Percentiles rank a stretch among this genome's conserved stretches.
Conservation (phyloP, 1,139 yeast species). For the Candida sanyaensis region DNA sequence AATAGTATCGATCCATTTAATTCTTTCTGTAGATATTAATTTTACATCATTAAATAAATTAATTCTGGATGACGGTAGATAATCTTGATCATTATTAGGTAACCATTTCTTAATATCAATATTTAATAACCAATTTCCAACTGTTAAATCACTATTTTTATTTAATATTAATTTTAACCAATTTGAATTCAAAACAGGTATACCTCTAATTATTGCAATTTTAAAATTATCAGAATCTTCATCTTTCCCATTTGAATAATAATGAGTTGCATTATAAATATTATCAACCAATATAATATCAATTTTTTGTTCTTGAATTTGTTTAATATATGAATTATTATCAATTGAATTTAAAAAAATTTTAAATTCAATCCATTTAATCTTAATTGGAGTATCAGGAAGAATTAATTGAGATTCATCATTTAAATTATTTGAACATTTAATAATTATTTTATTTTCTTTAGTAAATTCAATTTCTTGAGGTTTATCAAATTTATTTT, state of each 20-base stretch:
- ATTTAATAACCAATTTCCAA: slow-evolving; percentile 24
- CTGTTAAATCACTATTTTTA: slow-evolving; percentile 14
- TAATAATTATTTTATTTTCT: slow-evolving; percentile 18
- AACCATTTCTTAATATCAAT: slow-evolving; percentile 17
- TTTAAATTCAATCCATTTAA: slow-evolving; percentile 28
- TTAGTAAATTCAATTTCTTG: slow-evolving; percentile 18
- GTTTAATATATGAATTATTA: neutral
- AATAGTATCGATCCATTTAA: slow-evolving; percentile 12
- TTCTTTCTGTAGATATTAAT: slow-evolving; percentile 12
- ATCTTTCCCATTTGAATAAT: slow-evolving; percentile 10
- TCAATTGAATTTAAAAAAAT: slow-evolving; percentile 11
- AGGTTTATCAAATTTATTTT: slow-evolving; percentile 19
- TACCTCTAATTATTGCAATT: slow-evolving; percentile 26
- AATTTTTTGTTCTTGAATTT: slow-evolving; percentile 6
- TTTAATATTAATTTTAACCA: slow-evolving; percentile 24
- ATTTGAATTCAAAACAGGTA: slow-evolving; percentile 25
- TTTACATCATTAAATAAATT: slow-evolving; percentile 15
- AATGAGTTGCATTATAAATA: slow-evolving; percentile 28
- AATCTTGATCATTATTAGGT: slow-evolving; percentile 17
- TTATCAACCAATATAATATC: slow-evolving; percentile 26
- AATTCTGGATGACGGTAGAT: slow-evolving; percentile 20
- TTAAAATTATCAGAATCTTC: slow-evolving; percentile 16
- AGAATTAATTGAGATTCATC: neutral
- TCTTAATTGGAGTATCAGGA: slow-evolving; percentile 16
- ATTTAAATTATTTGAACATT: slow-evolving; percentile 14